These are phyloP conservation scores for Steccherinum ochraceum DNA, from an alignment of 768 basidiomycete species.

Conservation along the genomic window DNA sequence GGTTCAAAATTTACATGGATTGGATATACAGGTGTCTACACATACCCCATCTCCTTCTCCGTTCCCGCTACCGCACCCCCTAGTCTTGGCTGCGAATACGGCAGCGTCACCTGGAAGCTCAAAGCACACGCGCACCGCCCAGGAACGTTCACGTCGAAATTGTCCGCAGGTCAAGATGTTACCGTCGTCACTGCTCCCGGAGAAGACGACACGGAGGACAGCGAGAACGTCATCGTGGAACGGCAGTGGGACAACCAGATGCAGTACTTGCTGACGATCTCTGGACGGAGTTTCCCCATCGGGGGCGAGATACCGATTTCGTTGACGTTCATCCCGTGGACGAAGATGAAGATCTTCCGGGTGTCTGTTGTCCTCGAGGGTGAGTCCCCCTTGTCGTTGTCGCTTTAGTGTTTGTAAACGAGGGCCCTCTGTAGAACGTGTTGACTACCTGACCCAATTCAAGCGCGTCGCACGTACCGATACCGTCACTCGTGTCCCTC, in stretches of 20 bases:
- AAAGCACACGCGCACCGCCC: constrained; percentile 81
- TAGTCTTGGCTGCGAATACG: constrained; percentile 66
- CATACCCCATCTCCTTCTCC: constrained; percentile 88
- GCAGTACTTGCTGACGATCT: constrained; percentile 71
- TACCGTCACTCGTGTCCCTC: constrained; percentile 47
- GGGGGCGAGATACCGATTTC: constrained; percentile 77
- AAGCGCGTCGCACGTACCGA: constrained; percentile 67
- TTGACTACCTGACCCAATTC: constrained; percentile 72
- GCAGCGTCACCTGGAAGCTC: constrained; percentile 72
- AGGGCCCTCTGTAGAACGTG: no score
- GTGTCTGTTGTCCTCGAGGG: constrained; percentile 77
- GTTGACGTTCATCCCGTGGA: constrained; percentile 76
- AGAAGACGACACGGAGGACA: constrained; percentile 84
- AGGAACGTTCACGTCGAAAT: constrained; percentile 69
- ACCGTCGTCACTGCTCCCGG: constrained; percentile 67
- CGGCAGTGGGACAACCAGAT: constrained; percentile 88
- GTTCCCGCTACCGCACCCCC: constrained; percentile 80
- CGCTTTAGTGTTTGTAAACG: no score
- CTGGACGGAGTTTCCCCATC: constrained; percentile 72
- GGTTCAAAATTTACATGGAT: constrained; percentile 5
- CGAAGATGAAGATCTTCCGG: constrained; percentile 77
- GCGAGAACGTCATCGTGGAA: constrained; percentile 75
- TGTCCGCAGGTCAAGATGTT: constrained; percentile 67
- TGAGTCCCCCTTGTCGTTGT: constrained; percentile 26
- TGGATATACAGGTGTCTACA: constrained; percentile 76